Evolutionary conservation across 2,329 filamentous ascomycete species (phyloP).

Genomic region (Penicillium sp.): DNA sequence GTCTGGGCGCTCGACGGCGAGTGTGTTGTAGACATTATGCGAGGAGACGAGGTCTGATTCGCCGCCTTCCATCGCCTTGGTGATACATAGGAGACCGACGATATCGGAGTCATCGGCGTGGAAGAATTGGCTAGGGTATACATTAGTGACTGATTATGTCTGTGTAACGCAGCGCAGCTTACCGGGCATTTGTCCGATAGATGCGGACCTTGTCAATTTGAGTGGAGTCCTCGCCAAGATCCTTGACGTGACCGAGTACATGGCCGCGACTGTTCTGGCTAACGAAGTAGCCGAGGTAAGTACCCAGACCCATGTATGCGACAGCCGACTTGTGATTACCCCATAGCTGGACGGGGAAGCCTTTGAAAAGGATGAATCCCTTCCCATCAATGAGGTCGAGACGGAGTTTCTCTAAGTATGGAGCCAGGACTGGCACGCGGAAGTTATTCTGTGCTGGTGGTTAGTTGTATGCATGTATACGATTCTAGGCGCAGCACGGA

Average conservation of each 20-base stretch:
- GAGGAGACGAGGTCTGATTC: conserved; percentile 79
- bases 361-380: conserved; percentile 87
- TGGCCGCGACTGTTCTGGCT: conserved; percentile 83
- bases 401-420: conserved; percentile 57
- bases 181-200: conserved; percentile 79
- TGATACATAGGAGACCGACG: conserved; percentile 79
- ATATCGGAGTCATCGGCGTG: conserved; percentile 81
- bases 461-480: neutral
- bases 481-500: conserved; percentile 17
- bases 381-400: conserved; percentile 77
- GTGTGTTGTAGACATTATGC: conserved; percentile 78
- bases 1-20: conserved; percentile 74
- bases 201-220: conserved; percentile 87
- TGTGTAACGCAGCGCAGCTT: conserved; percentile 11
- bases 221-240: conserved; percentile 76
- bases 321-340: conserved; percentile 76
- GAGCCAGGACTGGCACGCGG: conserved; percentile 57
- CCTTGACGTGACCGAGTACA: conserved; percentile 86
- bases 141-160: neutral
- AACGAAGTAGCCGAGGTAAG: conserved; percentile 84
- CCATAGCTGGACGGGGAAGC: conserved; percentile 76
- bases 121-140: conserved; percentile 66
- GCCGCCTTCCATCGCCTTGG: conserved; percentile 75
- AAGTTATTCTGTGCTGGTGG: conserved; percentile 54
- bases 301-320: conserved; percentile 87